Conservation (phyloP, 805 yeast species). For the Metschnikowia noctiluminum region DNA sequence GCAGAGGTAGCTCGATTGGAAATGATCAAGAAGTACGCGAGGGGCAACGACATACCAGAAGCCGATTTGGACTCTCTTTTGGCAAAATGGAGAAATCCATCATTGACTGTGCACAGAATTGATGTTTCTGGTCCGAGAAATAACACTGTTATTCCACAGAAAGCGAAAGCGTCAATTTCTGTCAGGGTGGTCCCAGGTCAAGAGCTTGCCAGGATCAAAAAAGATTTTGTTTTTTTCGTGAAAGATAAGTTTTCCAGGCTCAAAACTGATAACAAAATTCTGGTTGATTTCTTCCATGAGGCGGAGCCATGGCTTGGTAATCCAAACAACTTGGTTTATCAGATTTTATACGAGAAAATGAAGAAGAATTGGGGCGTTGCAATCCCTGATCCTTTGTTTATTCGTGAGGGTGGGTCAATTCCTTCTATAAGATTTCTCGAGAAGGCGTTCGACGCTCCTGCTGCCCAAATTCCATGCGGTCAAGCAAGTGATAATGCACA, state of each 20-base stretch:
- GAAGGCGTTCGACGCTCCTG: constrained; percentile 77
- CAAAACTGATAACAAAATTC: constrained; percentile 58
- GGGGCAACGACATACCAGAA: constrained; percentile 31
- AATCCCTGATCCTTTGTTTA: constrained; percentile 65
- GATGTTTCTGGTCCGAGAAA: constrained; percentile 88
- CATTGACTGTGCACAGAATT: constrained; percentile 80
- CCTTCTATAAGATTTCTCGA: constrained; percentile 87
- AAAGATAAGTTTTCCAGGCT: constrained; percentile 44
- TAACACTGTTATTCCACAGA: constrained; percentile 83
- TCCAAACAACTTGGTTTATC: constrained; percentile 69
- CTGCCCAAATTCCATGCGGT: constrained; percentile 95
- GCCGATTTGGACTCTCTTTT: constrained; percentile 49
- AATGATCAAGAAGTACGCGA: constrained; percentile 44
- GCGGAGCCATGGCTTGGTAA: constrained; percentile 98
- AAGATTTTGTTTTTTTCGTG: constrained; percentile 46
- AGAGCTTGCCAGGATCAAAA: constrained; percentile 56
- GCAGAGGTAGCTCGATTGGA: constrained; percentile 61
- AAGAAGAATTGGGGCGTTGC: constrained; percentile 63
- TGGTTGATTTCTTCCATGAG: constrained; percentile 65
- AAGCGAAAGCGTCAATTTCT: constrained; percentile 73
- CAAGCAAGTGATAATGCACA: constrained; percentile 95
- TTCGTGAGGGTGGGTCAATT: constrained; percentile 96
- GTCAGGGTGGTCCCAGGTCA: constrained; percentile 90
- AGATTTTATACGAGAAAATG: constrained; percentile 60
- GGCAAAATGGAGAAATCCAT: constrained; percentile 87